phyloP scores from a whole-genome alignment of 495 filamentous ascomycete species.

The Trichoderma asperelloides region DNA sequence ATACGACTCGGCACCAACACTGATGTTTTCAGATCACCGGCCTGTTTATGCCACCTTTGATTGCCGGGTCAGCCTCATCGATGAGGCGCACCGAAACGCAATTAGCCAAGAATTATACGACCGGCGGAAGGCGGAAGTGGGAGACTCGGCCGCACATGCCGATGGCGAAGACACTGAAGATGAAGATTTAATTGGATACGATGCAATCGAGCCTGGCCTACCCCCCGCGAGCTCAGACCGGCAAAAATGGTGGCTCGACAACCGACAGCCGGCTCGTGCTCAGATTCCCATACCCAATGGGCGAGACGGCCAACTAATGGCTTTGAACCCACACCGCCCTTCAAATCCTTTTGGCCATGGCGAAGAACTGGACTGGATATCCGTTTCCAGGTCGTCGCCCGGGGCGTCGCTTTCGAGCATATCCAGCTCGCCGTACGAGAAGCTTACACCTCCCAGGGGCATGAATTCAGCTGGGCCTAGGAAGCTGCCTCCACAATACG shows the following conservation, averaged over 20 bases:
- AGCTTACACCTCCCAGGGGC: slow-evolving; percentile 30
- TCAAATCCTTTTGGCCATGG: slow-evolving; percentile 72
- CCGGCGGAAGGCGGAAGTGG: slow-evolving; percentile 52
- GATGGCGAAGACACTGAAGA: slow-evolving; percentile 54
- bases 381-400: slow-evolving; percentile 40
- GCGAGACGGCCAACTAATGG: slow-evolving; percentile 33
- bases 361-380: slow-evolving; percentile 71
- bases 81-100: slow-evolving; percentile 60
- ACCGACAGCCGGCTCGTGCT: slow-evolving; percentile 70
- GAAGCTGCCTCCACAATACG: slow-evolving; percentile 45
- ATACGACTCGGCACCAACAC: slow-evolving; percentile 61
- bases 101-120: slow-evolving; percentile 66
- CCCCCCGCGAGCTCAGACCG: slow-evolving; percentile 86
- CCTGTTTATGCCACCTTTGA: slow-evolving; percentile 86
- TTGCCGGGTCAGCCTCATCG: slow-evolving; percentile 68
- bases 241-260: slow-evolving; percentile 91
- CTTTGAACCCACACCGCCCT: slow-evolving; percentile 62
- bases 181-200: slow-evolving; percentile 64
- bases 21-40: slow-evolving; percentile 87
- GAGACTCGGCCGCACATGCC: slow-evolving; percentile 29
- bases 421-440: slow-evolving; percentile 38
- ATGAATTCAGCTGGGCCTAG: slow-evolving; percentile 31
- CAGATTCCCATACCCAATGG: slow-evolving; percentile 51
- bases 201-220: slow-evolving; percentile 67
- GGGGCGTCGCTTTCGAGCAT: slow-evolving; percentile 36